Conservation (phyloP, 2,329 filamentous ascomycete species). For the Xylariaceae sp. region DNA sequence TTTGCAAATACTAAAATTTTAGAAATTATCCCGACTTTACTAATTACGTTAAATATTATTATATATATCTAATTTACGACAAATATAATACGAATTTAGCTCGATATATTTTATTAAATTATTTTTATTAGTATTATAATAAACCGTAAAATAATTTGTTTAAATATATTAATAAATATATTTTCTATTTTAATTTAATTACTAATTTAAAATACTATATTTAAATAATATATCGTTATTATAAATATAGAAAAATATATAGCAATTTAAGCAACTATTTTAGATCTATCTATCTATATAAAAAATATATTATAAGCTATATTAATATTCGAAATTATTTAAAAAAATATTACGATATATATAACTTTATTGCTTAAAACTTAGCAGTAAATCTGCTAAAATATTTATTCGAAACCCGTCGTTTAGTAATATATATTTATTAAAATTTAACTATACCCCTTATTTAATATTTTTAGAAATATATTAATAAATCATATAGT, state of each 20-base stretch:
- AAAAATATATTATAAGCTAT: not conserved
- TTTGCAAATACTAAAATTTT: not conserved
- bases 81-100: not conserved
- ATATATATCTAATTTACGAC: not conserved
- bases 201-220: not conserved
- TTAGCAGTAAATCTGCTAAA: not conserved
- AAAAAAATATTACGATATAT: not conserved
- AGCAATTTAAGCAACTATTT: not conserved
- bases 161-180: not conserved
- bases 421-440: not conserved
- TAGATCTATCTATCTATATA: not conserved
- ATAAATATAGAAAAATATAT: not conserved
- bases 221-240: not conserved
- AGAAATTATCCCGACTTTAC: not conserved
- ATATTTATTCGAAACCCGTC: not conserved
- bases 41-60: not conserved
- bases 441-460: not conserved
- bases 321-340: not conserved
- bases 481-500: not conserved
- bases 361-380: not conserved
- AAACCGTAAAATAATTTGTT: not conserved
- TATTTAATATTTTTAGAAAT: not conserved
- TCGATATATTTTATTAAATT: not conserved
- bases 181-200: not conserved
- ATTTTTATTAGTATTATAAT: not conserved